Evolutionary conservation across 1,284 basidiomycete species (phyloP), one percentile per base, ranked within the genome.

Genomic region (Pascua guehoae): DNA sequence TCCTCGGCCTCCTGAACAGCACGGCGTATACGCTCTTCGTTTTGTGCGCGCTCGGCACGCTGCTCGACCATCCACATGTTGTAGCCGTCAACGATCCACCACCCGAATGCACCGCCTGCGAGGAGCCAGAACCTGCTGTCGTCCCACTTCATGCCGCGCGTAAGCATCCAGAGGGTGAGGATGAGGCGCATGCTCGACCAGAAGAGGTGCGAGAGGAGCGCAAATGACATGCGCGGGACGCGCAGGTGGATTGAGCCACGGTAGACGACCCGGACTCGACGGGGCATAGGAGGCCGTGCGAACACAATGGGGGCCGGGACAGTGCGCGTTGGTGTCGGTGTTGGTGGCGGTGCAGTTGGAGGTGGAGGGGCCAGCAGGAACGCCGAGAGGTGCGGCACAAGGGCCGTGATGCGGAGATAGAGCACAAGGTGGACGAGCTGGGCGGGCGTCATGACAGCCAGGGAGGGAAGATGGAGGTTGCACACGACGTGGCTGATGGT

Each of bases 131-230:
- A 57, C 12, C 63, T 54, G 12, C 32, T 24, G 57, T 76, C 74
- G 1, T 48, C 42, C 69, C 68, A 70, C 5, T 51, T 42, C 68
- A 76, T 68, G 15, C 59, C 60, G 11, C 69, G 50, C 16, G 67
- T 69, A 42, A 76, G 55, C 74, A 76, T 74, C 67, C 66, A 74
- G 3, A 73, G 41, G 52, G 73, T 64, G 12, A 63, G 62, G 12
- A 56, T 40, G 11, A 72, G 53, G 47, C 67, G 70, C 44, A 70
- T 12, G 2, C 57, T 60, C 0, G 68, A 67, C 63, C 70, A 71
- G 54, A 67, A 62, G 15, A 69, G 52, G 56, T 70, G 67, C n/a
- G 47, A 32, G 4, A 72, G 16, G 8, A 67, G 51, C 0, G 62
- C 44, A 10, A 62, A 36, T 9, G 65, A 57, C 46, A 73, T 47